Conservation (phyloP, 179 eudicot species). For the Camellia oleifera region DNA sequence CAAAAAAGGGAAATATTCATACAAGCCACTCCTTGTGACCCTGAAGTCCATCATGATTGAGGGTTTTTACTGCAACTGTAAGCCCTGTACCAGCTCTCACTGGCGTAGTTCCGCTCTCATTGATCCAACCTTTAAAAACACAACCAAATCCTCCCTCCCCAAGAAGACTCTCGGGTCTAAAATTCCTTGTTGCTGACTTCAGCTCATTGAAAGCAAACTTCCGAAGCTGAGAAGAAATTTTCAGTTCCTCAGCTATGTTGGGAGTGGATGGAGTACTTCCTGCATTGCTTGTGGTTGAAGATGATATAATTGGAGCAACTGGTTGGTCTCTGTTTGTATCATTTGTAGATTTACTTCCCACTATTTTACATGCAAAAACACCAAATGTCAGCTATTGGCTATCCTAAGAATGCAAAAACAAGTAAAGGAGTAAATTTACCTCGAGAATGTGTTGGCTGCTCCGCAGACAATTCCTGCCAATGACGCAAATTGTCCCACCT, state of each 20-base stretch:
- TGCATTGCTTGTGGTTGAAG: slow-evolving; percentile 37
- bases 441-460: no score
- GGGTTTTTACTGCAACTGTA: slow-evolving; percentile 35
- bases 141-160: slow-evolving; percentile 16
- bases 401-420: background rate
- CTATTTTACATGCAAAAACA: slow-evolving; percentile 18
- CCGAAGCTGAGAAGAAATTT: slow-evolving; percentile 47
- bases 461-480: no score
- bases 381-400: background rate
- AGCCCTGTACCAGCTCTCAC: slow-evolving; percentile 14
- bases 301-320: slow-evolving; percentile 35
- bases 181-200: slow-evolving; percentile 12
- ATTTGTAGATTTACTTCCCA: slow-evolving; percentile 39
- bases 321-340: slow-evolving; percentile 40
- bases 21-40: slow-evolving; percentile 18
- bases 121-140: slow-evolving; percentile 19
- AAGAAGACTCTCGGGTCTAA: slow-evolving; percentile 11
- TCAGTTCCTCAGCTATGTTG: slow-evolving; percentile 33
- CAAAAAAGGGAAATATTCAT: slow-evolving; percentile 10
- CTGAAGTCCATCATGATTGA: slow-evolving; percentile 40
- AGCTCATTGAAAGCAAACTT: slow-evolving; percentile 21
- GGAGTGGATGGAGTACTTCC: slow-evolving; percentile 43
- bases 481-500: no score
- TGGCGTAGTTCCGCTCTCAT: slow-evolving; percentile 14
- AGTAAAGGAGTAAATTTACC: no score